phyloP scores from a whole-genome alignment of 2,329 filamentous ascomycete species.

The Fusarium phyllophilum region DNA sequence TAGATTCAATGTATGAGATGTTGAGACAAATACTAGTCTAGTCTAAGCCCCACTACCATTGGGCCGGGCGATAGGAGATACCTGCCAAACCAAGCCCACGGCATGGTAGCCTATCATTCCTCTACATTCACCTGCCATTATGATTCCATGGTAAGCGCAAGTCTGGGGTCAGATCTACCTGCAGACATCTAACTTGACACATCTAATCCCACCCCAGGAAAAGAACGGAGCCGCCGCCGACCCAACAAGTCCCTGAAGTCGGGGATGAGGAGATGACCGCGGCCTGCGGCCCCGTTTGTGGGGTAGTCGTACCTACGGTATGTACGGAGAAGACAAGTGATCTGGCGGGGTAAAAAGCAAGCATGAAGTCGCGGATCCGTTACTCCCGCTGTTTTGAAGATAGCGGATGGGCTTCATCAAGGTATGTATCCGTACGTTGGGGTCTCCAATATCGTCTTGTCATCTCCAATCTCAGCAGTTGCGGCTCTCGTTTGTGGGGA shows the following conservation, averaged over 20 bases:
- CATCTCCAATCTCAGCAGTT: constrained; percentile 35
- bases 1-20: neutral
- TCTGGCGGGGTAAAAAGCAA: constrained; percentile 35
- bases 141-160: constrained; percentile 9
- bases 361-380: constrained; percentile 34
- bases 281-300: constrained; percentile 37
- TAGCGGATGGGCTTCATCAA: constrained; percentile 2
- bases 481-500: constrained; percentile 35
- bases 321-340: constrained; percentile 20
- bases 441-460: neutral
- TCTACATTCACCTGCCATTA: constrained; percentile 6
- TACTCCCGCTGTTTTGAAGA: constrained; percentile 10
- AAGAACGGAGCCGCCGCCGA: constrained; percentile 26
- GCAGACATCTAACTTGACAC: constrained; percentile 11
- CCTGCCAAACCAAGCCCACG: constrained; percentile 3
- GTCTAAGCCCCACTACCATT: neutral
- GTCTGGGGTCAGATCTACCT: constrained; percentile 36
- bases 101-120: constrained; percentile 3
- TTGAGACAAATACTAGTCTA: neutral
- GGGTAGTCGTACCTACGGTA: constrained; percentile 27
- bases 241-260: constrained; percentile 26
- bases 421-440: constrained; percentile 9
- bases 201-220: constrained; percentile 22
- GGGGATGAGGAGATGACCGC: constrained; percentile 35
- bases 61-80: constrained; percentile 7